A percentile compares a stretch with the other conserved stretches of the same genome.
These are phyloP conservation scores for Fusarium aywerte DNA, from an alignment of 2,329 filamentous ascomycete species.

Conservation along the genomic window DNA sequence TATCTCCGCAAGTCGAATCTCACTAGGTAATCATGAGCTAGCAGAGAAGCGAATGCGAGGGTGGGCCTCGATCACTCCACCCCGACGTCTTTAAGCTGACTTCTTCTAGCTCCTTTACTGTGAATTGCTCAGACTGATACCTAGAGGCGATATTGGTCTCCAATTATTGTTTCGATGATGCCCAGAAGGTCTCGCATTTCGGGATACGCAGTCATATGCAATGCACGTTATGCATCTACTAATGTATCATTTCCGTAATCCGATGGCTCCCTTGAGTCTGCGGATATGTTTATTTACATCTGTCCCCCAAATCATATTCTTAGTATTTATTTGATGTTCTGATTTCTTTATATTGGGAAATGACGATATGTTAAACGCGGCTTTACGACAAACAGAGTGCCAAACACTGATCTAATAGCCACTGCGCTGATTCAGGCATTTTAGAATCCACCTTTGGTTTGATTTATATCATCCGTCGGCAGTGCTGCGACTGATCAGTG, in stretches of 20 bases:
- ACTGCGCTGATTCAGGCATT: background rate
- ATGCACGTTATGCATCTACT: background rate
- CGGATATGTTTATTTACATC: background rate
- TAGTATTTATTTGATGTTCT: background rate
- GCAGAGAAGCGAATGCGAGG: constrained; percentile 31
- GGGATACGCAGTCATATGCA: background rate
- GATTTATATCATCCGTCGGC: constrained; percentile 1
- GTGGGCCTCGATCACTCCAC: constrained; percentile 27
- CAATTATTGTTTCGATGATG: constrained; percentile 1
- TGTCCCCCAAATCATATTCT: background rate
- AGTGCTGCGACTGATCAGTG: constrained; percentile 3
- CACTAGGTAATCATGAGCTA: background rate
- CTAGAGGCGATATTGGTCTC: constrained; percentile 2
- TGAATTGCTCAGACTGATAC: background rate
- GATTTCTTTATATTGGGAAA: background rate
- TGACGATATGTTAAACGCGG: background rate
- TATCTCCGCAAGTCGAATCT: background rate
- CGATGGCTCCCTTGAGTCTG: background rate
- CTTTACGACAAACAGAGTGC: background rate
- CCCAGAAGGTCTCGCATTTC: background rate
- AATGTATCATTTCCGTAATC: background rate
- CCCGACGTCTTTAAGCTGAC: constrained; percentile 5
- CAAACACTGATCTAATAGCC: background rate
- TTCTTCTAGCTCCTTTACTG: constrained; percentile 4
- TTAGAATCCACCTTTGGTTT: background rate